Evolutionary conservation across 1,284 basidiomycete species (phyloP).

Genomic region (Cystobasidium sp.): DNA sequence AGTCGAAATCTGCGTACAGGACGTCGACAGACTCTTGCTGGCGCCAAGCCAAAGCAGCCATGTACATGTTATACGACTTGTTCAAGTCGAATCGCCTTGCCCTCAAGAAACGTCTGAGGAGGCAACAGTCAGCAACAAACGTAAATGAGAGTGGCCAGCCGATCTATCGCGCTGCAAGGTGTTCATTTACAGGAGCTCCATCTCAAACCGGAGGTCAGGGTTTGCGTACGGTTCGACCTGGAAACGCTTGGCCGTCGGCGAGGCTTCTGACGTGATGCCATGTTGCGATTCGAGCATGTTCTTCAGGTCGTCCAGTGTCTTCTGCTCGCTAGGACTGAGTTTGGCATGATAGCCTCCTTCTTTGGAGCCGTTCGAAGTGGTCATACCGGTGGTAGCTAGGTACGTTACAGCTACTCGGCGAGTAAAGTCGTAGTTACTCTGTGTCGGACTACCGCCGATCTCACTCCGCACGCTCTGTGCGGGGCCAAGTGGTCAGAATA

Average conservation of each 20-base stretch:
- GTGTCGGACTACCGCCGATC: too few species aligned
- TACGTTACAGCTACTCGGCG: too few species aligned
- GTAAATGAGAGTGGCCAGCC: not conserved
- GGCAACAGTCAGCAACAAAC: not conserved
- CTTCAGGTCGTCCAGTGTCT: constrained; percentile 29
- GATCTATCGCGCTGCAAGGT: not conserved
- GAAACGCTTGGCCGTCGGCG: not conserved
- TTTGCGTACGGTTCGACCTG: constrained; percentile 13
- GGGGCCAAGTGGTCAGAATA: too few species aligned
- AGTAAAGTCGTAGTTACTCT: too few species aligned
- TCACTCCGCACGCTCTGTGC: too few species aligned
- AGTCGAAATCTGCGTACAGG: constrained; percentile 28
- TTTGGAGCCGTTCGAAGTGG: not conserved
- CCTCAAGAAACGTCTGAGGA: constrained; percentile 30
- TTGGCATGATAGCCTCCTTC: constrained; percentile 18
- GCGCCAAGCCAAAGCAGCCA: constrained; percentile 23
- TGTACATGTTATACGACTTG: constrained; percentile 29
- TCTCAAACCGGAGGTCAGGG: constrained; percentile 10
- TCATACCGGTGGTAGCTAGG: not conserved
- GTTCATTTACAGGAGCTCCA: constrained; percentile 27
- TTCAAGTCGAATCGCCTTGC: constrained; percentile 34
- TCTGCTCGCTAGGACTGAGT: constrained; percentile 15
- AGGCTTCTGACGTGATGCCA: constrained; percentile 9
- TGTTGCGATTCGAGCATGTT: constrained; percentile 10
- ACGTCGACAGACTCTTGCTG: constrained; percentile 13